Evolutionary conservation across 1,139 yeast species (phyloP), one percentile per base, ranked within the genome.

Genomic region (Starmera stellimalicola): DNA sequence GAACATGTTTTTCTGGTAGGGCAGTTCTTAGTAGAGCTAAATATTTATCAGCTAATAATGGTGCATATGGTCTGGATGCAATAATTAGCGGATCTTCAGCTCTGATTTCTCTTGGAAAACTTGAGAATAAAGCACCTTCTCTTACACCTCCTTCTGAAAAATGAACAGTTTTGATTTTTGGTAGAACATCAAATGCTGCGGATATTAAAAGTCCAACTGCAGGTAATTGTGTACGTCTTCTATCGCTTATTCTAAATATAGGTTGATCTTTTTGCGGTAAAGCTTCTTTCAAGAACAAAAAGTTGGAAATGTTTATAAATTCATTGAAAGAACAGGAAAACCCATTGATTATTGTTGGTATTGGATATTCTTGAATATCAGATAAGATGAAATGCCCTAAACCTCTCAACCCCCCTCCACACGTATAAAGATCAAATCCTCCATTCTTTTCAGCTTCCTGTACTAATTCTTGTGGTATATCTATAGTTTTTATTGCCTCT

Each of bases 91-190:
- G 87, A 44, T 78, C 85, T 47, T 76, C 77, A 6, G 66, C 55
- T 36, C 77, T 65, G 24, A 75, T 62, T 25, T 63, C 63, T 16
- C 64, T 57, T 14, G 81, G 73, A 25, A 77, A 57, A 45, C 68
- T 67, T 10, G 78, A 72, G 48, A 72, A 78, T 26, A 78, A 47
- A 2, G 75, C 74, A 37, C 85, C 85, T 55, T 78, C 85, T 42
- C 85, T 63, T 16, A 77, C 77, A 37, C 83, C 83, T 40, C 83
- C 84, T 48, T 77, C 83, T 37, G 77, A 68, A 50, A 77, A 77
- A 42, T 75, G 70, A 18, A 77, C 67, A 3, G 77, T 69, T 41
- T 71, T 70, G 27, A 76, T 62, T 26, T 58, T 60, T n/a, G 83
- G 82, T 27, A 74, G 52, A 1, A 74, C 65, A 40, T 68, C 71